Base-by-base conservation (phyloP, 2,329 filamentous ascomycete genomes). In the Talaromyces amestolkiae region DNA sequence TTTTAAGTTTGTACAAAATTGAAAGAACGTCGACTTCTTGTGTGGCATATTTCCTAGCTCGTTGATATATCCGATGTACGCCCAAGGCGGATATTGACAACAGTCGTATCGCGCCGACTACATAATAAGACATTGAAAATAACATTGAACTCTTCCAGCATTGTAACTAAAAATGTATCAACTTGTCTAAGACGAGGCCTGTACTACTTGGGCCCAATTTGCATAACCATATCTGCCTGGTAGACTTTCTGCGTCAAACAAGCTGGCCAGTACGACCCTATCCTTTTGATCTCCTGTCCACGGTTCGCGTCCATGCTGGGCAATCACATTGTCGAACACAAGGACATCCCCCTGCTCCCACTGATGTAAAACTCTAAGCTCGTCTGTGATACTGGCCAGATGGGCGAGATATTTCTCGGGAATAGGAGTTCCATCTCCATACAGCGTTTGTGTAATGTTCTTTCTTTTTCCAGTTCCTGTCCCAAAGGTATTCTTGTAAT, bases 281-380 rank as follows among this genome's bases (percentile, higher is more conserved):
- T 83, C 80, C 1, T 70, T 68, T 69, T 83, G 81, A 62, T 81
- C 76, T 5, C 81, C 81, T 62, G 78, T 71, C 82, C 81, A 83
- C 0, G 81, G 81, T 70, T 83, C 73, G 61, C 82, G 73, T 2
- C 81, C 81, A 73, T 84, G 81, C 72, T 84, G 82, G 1, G 81
- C 77, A 70, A 83, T 78, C 17, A 80, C 70, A 69, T 84, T 84
- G 68, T 84, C 81, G 70, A 77, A 83, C 0, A 84, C 80, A 11
- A 83, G 71, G 3, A 84, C 79, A 72, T 83, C 82, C 0, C 81
- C 80, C 13, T 72, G 71, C 69, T 83, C 71, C 82, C 81, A 83
- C 58, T 75, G 76, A 69, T 83, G 82, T 61, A 83, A 68, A 19
- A 84, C 81, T 3, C 81, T 77, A 61, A 83, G 82, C 66, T 83